Evolutionary conservation across 1,284 basidiomycete genomes (phyloP).

Genomic region (Ustilago hordei): DNA sequence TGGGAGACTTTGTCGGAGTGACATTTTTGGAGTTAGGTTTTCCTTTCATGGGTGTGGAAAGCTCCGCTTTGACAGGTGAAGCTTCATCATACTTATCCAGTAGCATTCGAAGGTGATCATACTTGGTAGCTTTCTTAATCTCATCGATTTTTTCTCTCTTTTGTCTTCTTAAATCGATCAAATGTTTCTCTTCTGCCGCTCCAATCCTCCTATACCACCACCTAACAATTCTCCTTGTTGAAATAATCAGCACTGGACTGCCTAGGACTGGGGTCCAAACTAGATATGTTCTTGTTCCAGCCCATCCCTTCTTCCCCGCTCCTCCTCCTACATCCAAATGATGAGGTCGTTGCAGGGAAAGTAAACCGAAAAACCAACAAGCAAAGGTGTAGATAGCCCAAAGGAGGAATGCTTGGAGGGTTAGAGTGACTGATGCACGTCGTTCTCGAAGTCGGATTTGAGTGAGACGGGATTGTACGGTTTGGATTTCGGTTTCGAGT

Average conservation of each 20-base stretch:
- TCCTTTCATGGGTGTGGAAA: slow-evolving; percentile 28
- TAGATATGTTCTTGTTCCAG: neutral
- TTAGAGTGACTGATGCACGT: slow-evolving; percentile 81
- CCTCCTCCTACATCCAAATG: slow-evolving; percentile 10
- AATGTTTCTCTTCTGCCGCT: slow-evolving; percentile 84
- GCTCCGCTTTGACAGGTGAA: slow-evolving; percentile 52
- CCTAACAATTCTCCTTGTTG: slow-evolving; percentile 83
- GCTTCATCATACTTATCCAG: slow-evolving; percentile 88
- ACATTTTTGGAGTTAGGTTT: slow-evolving; percentile 15
- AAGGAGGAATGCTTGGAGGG: slow-evolving; percentile 81
- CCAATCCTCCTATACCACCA: slow-evolving; percentile 88
- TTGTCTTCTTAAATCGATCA: slow-evolving; percentile 80
- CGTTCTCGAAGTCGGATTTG: slow-evolving; percentile 89
- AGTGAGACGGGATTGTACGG: slow-evolving; percentile 80
- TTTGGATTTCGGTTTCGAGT: slow-evolving; percentile 72
- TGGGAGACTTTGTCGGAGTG: slow-evolving; percentile 25
- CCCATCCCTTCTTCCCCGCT: slow-evolving; percentile 4
- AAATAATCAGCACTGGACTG: slow-evolving; percentile 74
- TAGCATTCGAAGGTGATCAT: slow-evolving; percentile 88
- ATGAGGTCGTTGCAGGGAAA: slow-evolving; percentile 14
- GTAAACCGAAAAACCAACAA: slow-evolving; percentile 77
- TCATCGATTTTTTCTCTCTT: slow-evolving; percentile 91
- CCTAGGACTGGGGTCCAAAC: slow-evolving; percentile 49
- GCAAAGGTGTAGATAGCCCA: slow-evolving; percentile 84
- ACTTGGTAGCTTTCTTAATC: slow-evolving; percentile 97